Base-by-base conservation (phyloP, 2,329 filamentous ascomycete species). In the Scortechinia acanthostroma region DNA sequence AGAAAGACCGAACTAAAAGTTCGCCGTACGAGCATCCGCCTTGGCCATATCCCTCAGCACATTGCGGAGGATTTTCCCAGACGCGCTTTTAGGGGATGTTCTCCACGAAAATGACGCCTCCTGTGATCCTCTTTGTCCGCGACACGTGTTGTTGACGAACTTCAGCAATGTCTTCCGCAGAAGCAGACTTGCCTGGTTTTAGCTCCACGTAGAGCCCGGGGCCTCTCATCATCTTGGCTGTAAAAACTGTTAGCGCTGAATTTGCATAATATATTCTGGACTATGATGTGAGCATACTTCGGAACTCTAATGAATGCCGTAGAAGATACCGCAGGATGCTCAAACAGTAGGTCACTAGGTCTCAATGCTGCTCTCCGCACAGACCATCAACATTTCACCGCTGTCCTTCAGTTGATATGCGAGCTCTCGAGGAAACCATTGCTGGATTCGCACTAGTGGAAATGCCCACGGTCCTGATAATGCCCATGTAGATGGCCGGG, bases 371-470 rank as follows among this genome's bases (percentile, higher is more conserved):
- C 56, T 66, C 25, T 78, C 74, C 0, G 80, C 74, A n/a, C 77
- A 75, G 45, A 93, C 64, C 47, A 93, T 62, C 54, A 86, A 83
- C 4, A 62, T 73, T 0, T 87, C 82, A 0, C 75, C 81, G 46
- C 81, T 83, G 58, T 91, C 85, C 43, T 76, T 70, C 25, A 93
- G 68, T 60, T 93, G 88, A 59, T 88, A 84, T 4, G 80, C 83
- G 42, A 94, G 62, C 61, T 93, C 88, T 17, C 85, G 69, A 0
- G 77, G 66, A 1, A 87, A 80, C 52, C 80, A 89, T n/a, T 4
- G 70, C 72, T 0, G 84, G 84, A 49, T 88, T 89, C 1, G 84
- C 84, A 21, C 86, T 87, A 0, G 82, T 86, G 64, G 91, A 91
- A 45, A 91, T 68, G 2, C 85, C 86, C 3, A 86, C 86, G 0